Conservation (phyloP, 106 monocot species). For the Hemerocallis citrina region DNA sequence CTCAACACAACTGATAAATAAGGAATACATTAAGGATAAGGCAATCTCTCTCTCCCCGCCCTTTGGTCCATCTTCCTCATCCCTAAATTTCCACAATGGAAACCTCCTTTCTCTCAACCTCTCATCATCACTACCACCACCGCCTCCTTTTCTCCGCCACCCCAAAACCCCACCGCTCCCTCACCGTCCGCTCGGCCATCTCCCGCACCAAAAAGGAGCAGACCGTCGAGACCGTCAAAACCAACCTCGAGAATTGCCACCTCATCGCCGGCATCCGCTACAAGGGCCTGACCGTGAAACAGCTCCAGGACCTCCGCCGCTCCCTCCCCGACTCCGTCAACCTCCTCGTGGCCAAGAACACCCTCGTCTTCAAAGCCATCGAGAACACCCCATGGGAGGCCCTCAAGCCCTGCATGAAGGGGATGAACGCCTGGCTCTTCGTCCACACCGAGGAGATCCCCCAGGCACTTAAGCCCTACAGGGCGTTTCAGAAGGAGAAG, state of each 20-base stretch:
- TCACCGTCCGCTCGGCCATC: slow-evolving; percentile 70
- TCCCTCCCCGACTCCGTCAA: slow-evolving; percentile 51
- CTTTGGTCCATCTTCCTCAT: neutral
- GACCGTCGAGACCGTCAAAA: slow-evolving; percentile 45
- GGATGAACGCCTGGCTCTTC: slow-evolving; percentile 97
- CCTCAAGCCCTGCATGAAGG: slow-evolving; percentile 67
- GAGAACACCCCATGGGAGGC: slow-evolving; percentile 83
- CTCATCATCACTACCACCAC: slow-evolving; percentile 8
- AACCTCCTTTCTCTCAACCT: slow-evolving; percentile 22
- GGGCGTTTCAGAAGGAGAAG: slow-evolving; percentile 72
- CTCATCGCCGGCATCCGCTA: slow-evolving; percentile 82
- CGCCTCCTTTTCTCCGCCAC: slow-evolving; percentile 1
- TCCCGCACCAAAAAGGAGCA: slow-evolving; percentile 72
- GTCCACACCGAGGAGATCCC: slow-evolving; percentile 92
- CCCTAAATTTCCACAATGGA: slow-evolving; percentile 22
- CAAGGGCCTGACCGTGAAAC: slow-evolving; percentile 83
- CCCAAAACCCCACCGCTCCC: neutral
- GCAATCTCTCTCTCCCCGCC: neutral
- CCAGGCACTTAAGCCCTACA: slow-evolving; percentile 64
- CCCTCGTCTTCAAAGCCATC: slow-evolving; percentile 78
- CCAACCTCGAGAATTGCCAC: slow-evolving; percentile 78
- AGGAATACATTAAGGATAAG: too few relatives aligned
- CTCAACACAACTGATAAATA: too few relatives aligned
- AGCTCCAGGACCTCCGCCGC: slow-evolving; percentile 81
- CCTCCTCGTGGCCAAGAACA: slow-evolving; percentile 89